Percentiles rank a stretch among this genome's conserved stretches.
Evolutionary conservation across 805 yeast species (phyloP).

Genomic region (Wickerhamomyces mucosus): DNA sequence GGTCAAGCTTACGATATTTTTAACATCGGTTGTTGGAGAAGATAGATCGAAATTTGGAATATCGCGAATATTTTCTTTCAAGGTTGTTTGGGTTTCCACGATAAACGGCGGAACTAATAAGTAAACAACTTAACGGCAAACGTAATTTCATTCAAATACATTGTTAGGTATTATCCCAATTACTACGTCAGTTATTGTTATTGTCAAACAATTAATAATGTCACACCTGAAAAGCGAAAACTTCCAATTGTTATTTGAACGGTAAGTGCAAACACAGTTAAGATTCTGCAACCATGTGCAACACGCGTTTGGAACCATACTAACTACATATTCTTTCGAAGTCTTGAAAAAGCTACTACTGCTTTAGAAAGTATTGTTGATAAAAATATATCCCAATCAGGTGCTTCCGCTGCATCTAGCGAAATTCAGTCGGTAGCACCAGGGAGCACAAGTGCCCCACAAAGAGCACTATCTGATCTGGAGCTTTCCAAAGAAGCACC

Average conservation of each 20-base stretch:
- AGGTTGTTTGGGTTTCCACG: no score
- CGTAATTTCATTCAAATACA: no score
- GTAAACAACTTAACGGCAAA: no score
- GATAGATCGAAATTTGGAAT: no score
- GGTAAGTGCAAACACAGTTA: slow-evolving; percentile 6
- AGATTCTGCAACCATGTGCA: no score
- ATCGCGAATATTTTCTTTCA: no score
- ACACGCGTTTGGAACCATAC: not conserved
- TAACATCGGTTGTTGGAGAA: no score
- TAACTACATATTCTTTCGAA: not conserved
- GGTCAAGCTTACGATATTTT: no score
- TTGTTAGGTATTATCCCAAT: no score
- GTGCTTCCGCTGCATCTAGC: slow-evolving; percentile 1
- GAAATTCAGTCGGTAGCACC: slow-evolving; percentile 1
- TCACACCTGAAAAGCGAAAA: not conserved
- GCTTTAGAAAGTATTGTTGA: slow-evolving; percentile 18
- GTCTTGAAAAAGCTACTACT: slow-evolving; percentile 20
- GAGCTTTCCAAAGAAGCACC: slow-evolving; percentile 5
- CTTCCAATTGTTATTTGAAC: slow-evolving; percentile 4
- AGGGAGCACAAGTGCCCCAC: not conserved
- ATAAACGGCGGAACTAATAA: no score
- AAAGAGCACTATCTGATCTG: slow-evolving; percentile 6
- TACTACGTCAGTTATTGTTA: no score
- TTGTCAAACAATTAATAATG: not conserved
- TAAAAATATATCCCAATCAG: not conserved